A percentile compares a stretch with the other conserved stretches of the same genome.
Evolutionary conservation across 83 land plant species (phyloP).

Genomic region (Thuja plicata): DNA sequence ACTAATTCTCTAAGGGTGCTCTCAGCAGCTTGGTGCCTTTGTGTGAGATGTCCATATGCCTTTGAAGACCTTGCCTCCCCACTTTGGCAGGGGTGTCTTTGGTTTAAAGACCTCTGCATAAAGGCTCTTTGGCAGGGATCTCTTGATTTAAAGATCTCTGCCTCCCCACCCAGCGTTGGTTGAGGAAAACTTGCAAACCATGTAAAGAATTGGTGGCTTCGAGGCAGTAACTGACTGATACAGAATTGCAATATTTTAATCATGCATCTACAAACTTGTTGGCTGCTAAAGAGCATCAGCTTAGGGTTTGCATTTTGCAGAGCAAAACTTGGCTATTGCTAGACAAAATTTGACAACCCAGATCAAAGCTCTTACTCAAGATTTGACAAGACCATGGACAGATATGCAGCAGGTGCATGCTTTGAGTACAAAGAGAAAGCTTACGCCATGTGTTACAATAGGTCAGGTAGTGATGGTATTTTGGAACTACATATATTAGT

Average conservation of each 20-base stretch:
- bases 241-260: conserved; percentile 43
- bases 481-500: not conserved
- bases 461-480: conserved; percentile 40
- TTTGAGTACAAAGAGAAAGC: conserved; percentile 52
- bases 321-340: conserved; percentile 42
- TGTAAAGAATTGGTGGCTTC: conserved; percentile 66
- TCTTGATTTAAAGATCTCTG: conserved; percentile 18
- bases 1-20: too few species aligned
- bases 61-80: too few species aligned
- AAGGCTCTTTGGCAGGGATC: not conserved
- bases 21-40: too few species aligned
- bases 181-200: conserved; percentile 54
- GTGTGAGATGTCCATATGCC: not conserved
- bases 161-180: conserved; percentile 27
- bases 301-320: conserved; percentile 37
- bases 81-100: too few species aligned
- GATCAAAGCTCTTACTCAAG: conserved; percentile 51
- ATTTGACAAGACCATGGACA: conserved; percentile 49
- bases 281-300: conserved; percentile 44
- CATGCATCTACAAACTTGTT: conserved; percentile 19
- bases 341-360: conserved; percentile 50
- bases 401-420: conserved; percentile 51
- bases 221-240: conserved; percentile 51
- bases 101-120: too few species aligned
- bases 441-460: conserved; percentile 63